Evolutionary conservation across 768 basidiomycete species (phyloP), one percentile per base, ranked within the genome.

Genomic region (Podaxis rugospora): DNA sequence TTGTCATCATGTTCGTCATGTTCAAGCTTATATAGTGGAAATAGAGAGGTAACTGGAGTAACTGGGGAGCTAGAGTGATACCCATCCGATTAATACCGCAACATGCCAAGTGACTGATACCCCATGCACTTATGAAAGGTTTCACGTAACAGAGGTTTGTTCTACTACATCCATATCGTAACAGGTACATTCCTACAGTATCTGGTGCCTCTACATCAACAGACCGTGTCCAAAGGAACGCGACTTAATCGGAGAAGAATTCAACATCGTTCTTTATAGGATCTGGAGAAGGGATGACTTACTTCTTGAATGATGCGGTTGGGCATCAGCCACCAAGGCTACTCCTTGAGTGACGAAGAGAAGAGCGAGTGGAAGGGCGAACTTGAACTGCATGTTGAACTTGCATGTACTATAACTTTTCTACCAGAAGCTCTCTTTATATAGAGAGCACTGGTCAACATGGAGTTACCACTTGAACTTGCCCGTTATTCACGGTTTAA

Each of bases 321-420:
- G 14, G 11, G 42, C 42, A 44, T 18, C 5, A 44, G 42, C 42
- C 42, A 44, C 47, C 18, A 49, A 49, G 21, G 52, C 52, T 13
- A 14, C 36, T 1, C 37, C 52, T 14, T 54, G 52, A 10, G 52
- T n/a, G 18, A 36, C 11, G n/a, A 37, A 54, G 18, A 54, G 52
- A 54, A 54, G 52, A 39, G 52, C 52, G 13, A 54, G 23, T 21
- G 52, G 16, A 21, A 54, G 36, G 23, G 37, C 18, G 21, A 21
- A 18, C 18, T 54, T 54, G 52, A 54, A 54, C 25, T 54, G 52
- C 52, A 54, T 54, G 50, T 42, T 42, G 40, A 18, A 18, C n/a
- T 13, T 42, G 40, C 32, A 9, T 42, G 13, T 42, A 18, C 40
- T n/a, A 18, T 42, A 7, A 7, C 0, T 42, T 18, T 42, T 14